Percentiles rank a stretch among this genome's conserved stretches.
These are phyloP conservation scores for Brettanomyces bruxellensis DNA, from an alignment of 805 yeast genomes.

Conservation along the genomic window DNA sequence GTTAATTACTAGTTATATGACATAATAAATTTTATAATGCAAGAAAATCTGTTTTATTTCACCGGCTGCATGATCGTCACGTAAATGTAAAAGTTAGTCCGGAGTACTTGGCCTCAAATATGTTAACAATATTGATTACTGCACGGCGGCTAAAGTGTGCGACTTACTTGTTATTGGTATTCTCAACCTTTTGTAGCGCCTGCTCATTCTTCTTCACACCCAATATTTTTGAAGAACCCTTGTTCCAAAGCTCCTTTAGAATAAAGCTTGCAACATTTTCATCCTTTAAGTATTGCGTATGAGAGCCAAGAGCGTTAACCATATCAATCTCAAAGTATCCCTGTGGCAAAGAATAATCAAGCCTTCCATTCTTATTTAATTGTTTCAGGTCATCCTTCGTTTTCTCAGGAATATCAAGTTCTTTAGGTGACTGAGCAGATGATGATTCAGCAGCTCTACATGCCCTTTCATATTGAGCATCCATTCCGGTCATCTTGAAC, in stretches of 20 bases:
- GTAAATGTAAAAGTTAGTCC: too few relatives aligned
- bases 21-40: too few relatives aligned
- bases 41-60: too few relatives aligned
- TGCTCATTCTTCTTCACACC: neutral
- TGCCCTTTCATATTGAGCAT: conserved; percentile 3
- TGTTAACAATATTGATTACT: too few relatives aligned
- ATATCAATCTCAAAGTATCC: conserved; percentile 74
- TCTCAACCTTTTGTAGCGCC: neutral
- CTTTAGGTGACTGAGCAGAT: conserved; percentile 2
- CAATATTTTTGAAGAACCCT: neutral
- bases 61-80: too few relatives aligned
- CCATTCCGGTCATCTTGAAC: conserved; percentile 12
- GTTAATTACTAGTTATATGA: too few relatives aligned
- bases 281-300: conserved; percentile 82
- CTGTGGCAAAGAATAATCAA: conserved; percentile 74
- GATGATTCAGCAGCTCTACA: neutral
- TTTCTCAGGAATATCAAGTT: conserved; percentile 16
- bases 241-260: conserved; percentile 42
- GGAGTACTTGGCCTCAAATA: too few relatives aligned
- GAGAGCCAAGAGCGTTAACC: conserved; percentile 78
- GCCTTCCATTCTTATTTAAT: conserved; percentile 64
- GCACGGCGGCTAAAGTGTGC: too few relatives aligned
- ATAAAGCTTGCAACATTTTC: conserved; percentile 75
- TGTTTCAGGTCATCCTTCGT: conserved; percentile 29
- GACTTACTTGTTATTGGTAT: neutral